A percentile compares a stretch with the other conserved stretches of the same genome.
Conservation (phyloP, 2,329 filamentous ascomycete species). For the Neopestalotiopsis clavispora region DNA sequence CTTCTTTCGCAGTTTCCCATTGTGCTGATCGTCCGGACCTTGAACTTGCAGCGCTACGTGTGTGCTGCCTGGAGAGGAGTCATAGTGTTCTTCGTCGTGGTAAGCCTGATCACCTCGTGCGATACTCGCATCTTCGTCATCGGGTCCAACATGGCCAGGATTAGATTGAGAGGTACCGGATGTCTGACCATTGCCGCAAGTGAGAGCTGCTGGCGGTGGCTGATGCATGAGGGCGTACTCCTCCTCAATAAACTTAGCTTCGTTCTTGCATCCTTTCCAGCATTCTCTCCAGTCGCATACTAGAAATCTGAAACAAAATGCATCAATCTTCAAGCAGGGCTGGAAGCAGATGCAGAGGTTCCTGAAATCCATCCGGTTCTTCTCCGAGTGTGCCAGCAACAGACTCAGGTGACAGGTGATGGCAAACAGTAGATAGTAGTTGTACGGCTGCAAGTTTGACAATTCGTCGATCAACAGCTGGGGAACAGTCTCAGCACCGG, state of each 20-base stretch:
- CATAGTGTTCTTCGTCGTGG: constrained; percentile 55
- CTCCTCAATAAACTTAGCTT: constrained; percentile 77
- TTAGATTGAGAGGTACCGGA: constrained; percentile 11
- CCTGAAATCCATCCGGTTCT: constrained; percentile 98
- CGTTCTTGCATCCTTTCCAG: constrained; percentile 95
- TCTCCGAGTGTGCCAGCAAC: constrained; percentile 86
- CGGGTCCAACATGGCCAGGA: constrained; percentile 15
- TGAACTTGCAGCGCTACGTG: constrained; percentile 47
- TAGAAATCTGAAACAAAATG: constrained; percentile 92
- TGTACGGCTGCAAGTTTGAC: constrained; percentile 92
- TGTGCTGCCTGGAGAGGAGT: constrained; percentile 71
- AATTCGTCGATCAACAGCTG: constrained; percentile 89
- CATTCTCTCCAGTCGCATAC: constrained; percentile 96
- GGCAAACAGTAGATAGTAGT: constrained; percentile 96
- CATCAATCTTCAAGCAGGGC: constrained; percentile 94
- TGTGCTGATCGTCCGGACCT: constrained; percentile 33
- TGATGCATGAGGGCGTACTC: constrained; percentile 67
- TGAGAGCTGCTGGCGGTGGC: constrained; percentile 58
- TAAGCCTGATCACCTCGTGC: constrained; percentile 27
- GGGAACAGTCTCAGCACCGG: constrained; percentile 78
- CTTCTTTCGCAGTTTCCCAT: constrained; percentile 50
- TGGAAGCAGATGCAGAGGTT: constrained; percentile 97
- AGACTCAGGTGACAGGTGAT: constrained; percentile 96
- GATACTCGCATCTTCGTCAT: constrained; percentile 31
- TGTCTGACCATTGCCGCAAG: constrained; percentile 16